Evolutionary conservation across 257 asterid genomes (phyloP).

Genomic region (Solanum sejunctum): DNA sequence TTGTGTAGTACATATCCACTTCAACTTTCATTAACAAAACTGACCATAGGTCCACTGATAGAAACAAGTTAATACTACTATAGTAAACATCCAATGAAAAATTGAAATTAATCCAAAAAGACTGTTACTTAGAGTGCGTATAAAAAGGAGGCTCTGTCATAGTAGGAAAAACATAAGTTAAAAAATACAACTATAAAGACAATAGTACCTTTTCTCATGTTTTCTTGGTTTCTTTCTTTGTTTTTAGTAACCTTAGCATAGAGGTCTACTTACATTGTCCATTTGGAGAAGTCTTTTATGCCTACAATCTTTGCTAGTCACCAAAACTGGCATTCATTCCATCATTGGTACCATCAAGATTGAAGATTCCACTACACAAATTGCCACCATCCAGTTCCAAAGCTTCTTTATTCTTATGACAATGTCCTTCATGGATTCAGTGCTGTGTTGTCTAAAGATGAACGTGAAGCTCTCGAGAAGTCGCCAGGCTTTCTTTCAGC

Average conservation of each 20-base stretch:
- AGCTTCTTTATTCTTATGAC: slow-evolving; percentile 2
- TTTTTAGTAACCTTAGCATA: neutral
- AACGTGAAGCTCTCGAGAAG: neutral
- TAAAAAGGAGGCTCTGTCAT: neutral
- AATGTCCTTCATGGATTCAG: slow-evolving; percentile 7
- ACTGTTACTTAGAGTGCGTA: neutral
- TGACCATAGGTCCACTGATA: neutral
- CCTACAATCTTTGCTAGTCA: slow-evolving; percentile 1
- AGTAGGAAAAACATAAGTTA: neutral
- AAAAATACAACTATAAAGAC: neutral
- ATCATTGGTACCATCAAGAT: neutral
- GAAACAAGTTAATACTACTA: neutral
- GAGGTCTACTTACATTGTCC: slow-evolving; percentile 9
- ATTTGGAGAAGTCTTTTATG: slow-evolving; percentile 5
- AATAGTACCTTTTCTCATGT: neutral
- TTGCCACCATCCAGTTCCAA: neutral
- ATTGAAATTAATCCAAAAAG: neutral
- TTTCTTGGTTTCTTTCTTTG: neutral
- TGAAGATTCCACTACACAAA: neutral
- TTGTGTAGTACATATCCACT: neutral
- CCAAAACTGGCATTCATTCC: slow-evolving; percentile 1
- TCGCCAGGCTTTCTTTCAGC: slow-evolving; percentile 1
- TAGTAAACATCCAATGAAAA: too few relatives aligned
- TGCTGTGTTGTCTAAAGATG: slow-evolving; percentile 1
- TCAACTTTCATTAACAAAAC: neutral